Evolutionary conservation across 768 basidiomycete genomes (phyloP), one percentile per base, ranked within the genome.

Genomic region (Boletus reticuloceps): DNA sequence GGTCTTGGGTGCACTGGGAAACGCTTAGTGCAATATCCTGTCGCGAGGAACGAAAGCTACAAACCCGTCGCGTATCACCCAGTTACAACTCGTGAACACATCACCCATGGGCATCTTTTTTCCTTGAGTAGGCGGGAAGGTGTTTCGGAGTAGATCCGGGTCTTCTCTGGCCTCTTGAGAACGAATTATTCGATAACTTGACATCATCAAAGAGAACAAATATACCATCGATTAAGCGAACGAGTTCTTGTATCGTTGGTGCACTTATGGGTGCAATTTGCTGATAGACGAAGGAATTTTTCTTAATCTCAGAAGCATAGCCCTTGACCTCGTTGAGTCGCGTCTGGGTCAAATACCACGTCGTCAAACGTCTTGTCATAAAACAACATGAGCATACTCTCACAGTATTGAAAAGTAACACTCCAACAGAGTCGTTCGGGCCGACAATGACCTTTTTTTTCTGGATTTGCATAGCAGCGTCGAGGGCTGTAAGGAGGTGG

Each of bases 351-450:
- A 12, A 41, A 34, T 27, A 27, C 11, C 29, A 27, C 34, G 19
- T 22, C 25, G 14, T 56, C 40, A 20, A 54, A 48, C 38, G 25
- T 20, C 10, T 14, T 19, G 4, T 40, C 27, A 16, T 19, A 25
- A 27, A 29, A 39, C 0, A 5, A 36, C 1, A 14, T 2, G 1
- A 5, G 32, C 5, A 2, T 1, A 13, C 49, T 65, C 87, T 79
- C 67, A 95, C 94, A 54, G 93, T 92, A 59, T 99, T 98, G 75
- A 90, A 99, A 11, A 98, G 75, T 60, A 98, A 67, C 38, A 98
- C 88, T 6, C 96, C 97, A 42, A 98, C 85, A 31, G 84, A 82
- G 67, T 98, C 96, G 58, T 85, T 89, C 3, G 96, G 95, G 6
- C 91, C 89, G 5, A 85, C 82, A 29, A 97, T 77, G 25, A 96